Evolutionary conservation across 495 filamentous ascomycete genomes (phyloP).

Genomic region (Xylaria bambusicola): DNA sequence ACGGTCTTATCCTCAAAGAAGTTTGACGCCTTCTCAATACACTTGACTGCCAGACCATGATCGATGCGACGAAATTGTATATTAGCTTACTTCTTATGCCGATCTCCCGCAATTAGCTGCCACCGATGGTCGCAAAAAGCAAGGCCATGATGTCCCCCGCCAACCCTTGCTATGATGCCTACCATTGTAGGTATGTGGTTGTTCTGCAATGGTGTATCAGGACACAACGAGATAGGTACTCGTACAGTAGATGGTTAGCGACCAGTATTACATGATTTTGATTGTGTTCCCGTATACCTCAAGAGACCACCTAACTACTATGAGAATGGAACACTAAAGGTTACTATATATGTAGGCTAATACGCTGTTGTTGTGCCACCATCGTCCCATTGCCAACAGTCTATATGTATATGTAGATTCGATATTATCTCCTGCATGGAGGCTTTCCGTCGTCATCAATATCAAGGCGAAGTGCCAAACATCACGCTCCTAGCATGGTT

Average conservation of each 20-base stretch:
- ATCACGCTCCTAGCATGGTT: not conserved
- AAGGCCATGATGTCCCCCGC: constrained; percentile 6
- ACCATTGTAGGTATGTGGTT: too few species aligned
- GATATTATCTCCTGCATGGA: too few species aligned
- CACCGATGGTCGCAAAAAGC: not conserved
- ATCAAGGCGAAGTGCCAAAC: constrained; percentile 1
- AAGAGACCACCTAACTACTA: not conserved
- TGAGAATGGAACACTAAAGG: not conserved
- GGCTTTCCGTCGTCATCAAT: not conserved
- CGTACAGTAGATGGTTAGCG: not conserved
- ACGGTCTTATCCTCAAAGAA: not conserved
- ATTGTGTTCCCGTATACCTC: not conserved
- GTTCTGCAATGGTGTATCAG: too few species aligned
- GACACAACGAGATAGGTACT: too few species aligned
- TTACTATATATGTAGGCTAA: too few species aligned
- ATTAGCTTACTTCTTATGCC: constrained; percentile 5
- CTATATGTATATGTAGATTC: too few species aligned
- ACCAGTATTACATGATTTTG: not conserved
- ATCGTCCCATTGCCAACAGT: constrained; percentile 11
- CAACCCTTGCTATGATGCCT: not conserved
- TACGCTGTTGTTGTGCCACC: not conserved
- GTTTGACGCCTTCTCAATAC: not conserved
- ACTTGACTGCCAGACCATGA: not conserved
- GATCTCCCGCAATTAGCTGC: constrained; percentile 8
- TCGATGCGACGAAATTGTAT: not conserved